These are phyloP conservation scores for Crepidotus variabilis DNA, from an alignment of 768 basidiomycete genomes.

Conservation along the genomic window DNA sequence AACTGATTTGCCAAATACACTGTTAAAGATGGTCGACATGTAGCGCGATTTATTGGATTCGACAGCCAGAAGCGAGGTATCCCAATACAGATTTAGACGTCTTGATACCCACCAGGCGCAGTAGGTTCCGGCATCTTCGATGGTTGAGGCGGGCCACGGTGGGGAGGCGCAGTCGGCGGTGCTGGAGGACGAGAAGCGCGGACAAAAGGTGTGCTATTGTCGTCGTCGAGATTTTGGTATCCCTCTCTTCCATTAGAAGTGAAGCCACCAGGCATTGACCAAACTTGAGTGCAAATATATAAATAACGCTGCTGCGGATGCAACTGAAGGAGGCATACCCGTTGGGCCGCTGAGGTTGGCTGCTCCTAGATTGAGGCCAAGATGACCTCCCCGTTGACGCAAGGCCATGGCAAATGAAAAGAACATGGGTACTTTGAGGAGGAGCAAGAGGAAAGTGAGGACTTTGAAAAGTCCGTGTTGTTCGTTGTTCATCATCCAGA, in stretches of 20 bases:
- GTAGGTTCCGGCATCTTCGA: slow-evolving; percentile 13
- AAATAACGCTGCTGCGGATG: neutral
- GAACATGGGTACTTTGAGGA: slow-evolving; percentile 67
- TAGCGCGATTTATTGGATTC: no score
- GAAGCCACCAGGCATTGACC: slow-evolving; percentile 78
- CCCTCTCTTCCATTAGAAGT: slow-evolving; percentile 51
- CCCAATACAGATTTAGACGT: slow-evolving; percentile 22
- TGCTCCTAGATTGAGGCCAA: slow-evolving; percentile 41
- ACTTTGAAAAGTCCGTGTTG: slow-evolving; percentile 56
- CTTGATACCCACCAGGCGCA: slow-evolving; percentile 41
- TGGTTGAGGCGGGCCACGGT: slow-evolving; percentile 12
- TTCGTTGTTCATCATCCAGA: slow-evolving; percentile 59
- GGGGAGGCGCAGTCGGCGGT: slow-evolving; percentile 14
- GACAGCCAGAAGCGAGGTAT: no score
- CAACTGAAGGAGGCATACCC: slow-evolving; percentile 29
- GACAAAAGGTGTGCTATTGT: slow-evolving; percentile 26
- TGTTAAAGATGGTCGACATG: no score
- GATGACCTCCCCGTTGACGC: slow-evolving; percentile 55
- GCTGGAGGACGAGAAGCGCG: slow-evolving; percentile 23
- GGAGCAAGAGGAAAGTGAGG: slow-evolving; percentile 48
- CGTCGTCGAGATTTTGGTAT: slow-evolving; percentile 62
- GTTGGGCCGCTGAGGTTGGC: slow-evolving; percentile 52
- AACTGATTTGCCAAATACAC: no score
- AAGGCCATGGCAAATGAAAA: slow-evolving; percentile 46
- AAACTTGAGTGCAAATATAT: slow-evolving; percentile 40